A percentile compares a stretch with the other conserved stretches of the same genome.
These are phyloP conservation scores for Coemansia sp. DNA, from an alignment of 192 early-diverging fungal genomes.

Conservation along the genomic window DNA sequence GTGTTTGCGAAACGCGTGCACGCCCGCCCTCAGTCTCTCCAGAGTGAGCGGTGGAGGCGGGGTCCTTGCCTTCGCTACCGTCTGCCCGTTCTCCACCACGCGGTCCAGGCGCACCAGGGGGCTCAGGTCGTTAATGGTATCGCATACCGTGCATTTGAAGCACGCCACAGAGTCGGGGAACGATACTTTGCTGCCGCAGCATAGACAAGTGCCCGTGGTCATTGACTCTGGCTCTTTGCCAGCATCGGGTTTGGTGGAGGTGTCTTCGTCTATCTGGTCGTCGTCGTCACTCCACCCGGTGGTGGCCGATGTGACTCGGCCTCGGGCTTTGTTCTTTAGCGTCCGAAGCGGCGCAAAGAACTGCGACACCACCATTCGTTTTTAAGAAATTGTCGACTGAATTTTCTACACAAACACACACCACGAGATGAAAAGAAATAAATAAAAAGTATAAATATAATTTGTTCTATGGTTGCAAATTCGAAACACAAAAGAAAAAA, in stretches of 20 bases:
- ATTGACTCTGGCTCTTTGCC: slow-evolving; percentile 1
- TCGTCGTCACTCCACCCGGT: slow-evolving; percentile 4
- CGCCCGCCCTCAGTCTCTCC: slow-evolving; percentile 41
- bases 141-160: slow-evolving; percentile 91
- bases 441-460: not conserved
- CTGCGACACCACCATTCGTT: slow-evolving; percentile 47
- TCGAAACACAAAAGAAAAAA: not conserved
- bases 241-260: not conserved
- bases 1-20: slow-evolving; percentile 33
- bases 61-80: slow-evolving; percentile 3
- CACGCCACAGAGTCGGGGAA: slow-evolving; percentile 49
- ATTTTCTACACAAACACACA: not conserved
- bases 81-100: slow-evolving; percentile 11
- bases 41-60: slow-evolving; percentile 50
- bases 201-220: slow-evolving; percentile 33
- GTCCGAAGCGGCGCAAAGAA: slow-evolving; percentile 48
- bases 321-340: slow-evolving; percentile 41
- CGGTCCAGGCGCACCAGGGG: slow-evolving; percentile 25
- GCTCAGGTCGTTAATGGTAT: slow-evolving; percentile 74
- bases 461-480: not conserved
- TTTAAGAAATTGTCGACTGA: not conserved
- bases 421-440: not conserved
- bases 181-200: slow-evolving; percentile 38
- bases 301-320: not conserved
- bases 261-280: slow-evolving; percentile 2